Evolutionary conservation across 2,329 filamentous ascomycete genomes (phyloP).

Genomic region (Aspergillus sp.): DNA sequence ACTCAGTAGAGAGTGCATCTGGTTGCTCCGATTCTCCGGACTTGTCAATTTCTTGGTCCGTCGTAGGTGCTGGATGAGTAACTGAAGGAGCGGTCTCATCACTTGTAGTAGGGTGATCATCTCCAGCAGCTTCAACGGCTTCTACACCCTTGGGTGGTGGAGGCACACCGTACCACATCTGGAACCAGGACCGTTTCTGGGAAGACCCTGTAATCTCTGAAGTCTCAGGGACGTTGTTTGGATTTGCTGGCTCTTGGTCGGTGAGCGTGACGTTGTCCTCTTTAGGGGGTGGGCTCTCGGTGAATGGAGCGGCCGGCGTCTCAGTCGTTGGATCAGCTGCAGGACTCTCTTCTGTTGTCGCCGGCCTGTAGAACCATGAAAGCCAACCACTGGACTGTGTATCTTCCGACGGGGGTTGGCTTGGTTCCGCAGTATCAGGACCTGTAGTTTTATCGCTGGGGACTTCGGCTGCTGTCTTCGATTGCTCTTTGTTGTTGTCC

Average conservation of each 20-base stretch:
- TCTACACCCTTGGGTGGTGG: slow-evolving; percentile 26
- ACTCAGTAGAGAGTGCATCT: slow-evolving; percentile 22
- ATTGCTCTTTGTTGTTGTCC: slow-evolving; percentile 19
- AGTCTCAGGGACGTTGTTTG: slow-evolving; percentile 12
- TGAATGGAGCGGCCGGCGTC: slow-evolving; percentile 9
- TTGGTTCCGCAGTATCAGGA: slow-evolving; percentile 6
- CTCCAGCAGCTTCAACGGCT: slow-evolving; percentile 24
- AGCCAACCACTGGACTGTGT: slow-evolving; percentile 34
- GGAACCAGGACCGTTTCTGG: slow-evolving; percentile 45
- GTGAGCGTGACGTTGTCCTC: slow-evolving; percentile 10
- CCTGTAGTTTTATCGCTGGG: slow-evolving; percentile 11
- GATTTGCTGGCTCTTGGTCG: slow-evolving; percentile 10
- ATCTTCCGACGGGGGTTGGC: slow-evolving; percentile 10
- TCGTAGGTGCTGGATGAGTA: slow-evolving; percentile 7
- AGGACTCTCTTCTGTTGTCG: slow-evolving; percentile 10
- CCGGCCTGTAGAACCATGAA: slow-evolving; percentile 37
- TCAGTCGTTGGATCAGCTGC: slow-evolving; percentile 16
- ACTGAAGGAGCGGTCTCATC: slow-evolving; percentile 14
- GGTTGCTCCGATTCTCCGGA: slow-evolving; percentile 5
- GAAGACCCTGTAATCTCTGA: slow-evolving; percentile 18
- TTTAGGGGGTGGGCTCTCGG: slow-evolving; percentile 13
- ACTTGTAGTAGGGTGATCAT: slow-evolving; percentile 9
- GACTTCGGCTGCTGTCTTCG: slow-evolving; percentile 12
- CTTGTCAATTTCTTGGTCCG: slow-evolving; percentile 18
- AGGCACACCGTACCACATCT: slow-evolving; percentile 42